Conservation (phyloP, 169 alveolate species). For the Theileria equi region DNA sequence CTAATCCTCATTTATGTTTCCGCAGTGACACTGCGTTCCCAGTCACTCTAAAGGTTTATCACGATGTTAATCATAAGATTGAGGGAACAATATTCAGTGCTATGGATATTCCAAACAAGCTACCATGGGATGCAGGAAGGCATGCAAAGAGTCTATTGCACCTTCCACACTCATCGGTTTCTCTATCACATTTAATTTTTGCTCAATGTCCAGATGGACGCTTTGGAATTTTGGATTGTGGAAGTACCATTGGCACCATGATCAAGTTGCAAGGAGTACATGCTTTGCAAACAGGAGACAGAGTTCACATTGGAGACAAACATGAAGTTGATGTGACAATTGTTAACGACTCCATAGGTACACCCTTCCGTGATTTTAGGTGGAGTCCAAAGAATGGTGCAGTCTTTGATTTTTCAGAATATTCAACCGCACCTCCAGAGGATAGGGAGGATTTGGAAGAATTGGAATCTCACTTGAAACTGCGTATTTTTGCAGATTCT, state of each 20-base stretch:
- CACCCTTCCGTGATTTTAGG: slow-evolving; percentile 65
- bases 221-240: slow-evolving; percentile 80
- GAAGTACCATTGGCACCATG: slow-evolving; percentile 90
- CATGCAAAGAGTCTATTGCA: slow-evolving; percentile 83
- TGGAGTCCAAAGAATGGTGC: slow-evolving; percentile 67
- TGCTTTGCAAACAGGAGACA: slow-evolving; percentile 72
- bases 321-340: slow-evolving; percentile 74
- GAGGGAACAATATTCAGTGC: slow-evolving; percentile 72
- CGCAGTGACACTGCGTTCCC: slow-evolving; percentile 63
- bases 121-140: slow-evolving; percentile 90
- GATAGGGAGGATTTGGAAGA: slow-evolving; percentile 13
- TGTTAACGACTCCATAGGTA: slow-evolving; percentile 43
- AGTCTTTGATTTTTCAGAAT: slow-evolving; percentile 50
- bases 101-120: slow-evolving; percentile 62
- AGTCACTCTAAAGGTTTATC: slow-evolving; percentile 62
- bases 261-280: slow-evolving; percentile 70
- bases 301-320: slow-evolving; percentile 82
- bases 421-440: slow-evolving; percentile 21
- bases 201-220: slow-evolving; percentile 65
- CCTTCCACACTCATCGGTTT: slow-evolving; percentile 87
- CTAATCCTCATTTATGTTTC: slow-evolving; percentile 66
- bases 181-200: slow-evolving; percentile 81
- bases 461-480: slow-evolving; percentile 37
- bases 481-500: slow-evolving; percentile 55
- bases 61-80: slow-evolving; percentile 72